Evolutionary conservation across 495 filamentous ascomycete species (phyloP), one percentile per base, ranked within the genome.

Genomic region (Bathelium albidoporum): DNA sequence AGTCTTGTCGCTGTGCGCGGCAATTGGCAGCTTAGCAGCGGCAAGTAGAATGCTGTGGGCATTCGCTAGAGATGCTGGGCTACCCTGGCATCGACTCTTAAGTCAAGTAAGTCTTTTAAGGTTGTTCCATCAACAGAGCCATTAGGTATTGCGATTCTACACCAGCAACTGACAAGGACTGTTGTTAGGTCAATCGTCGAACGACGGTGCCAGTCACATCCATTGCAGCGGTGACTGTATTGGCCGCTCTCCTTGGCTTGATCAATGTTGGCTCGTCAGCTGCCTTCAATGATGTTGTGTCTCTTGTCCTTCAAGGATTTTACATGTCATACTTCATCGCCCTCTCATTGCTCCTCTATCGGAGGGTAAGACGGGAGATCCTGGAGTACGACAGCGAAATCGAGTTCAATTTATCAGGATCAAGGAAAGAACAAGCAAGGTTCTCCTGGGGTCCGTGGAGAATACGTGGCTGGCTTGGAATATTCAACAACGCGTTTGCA

Each of bases 1-100:
- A 22, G 53, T 64, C 59, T 62, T 75, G 10, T 69, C 70, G 58
- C 73, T 73, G 58, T 64, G 75, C 10, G 71, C 73, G 28, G 65
- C 72, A 1, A 73, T 74, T 58, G 72, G 72, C 24, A 71, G 73
- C n/a, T 70, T 73, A 24, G 74, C 77, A n/a, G 75, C 74, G 1
- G 72, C 74, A 12, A 79, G 77, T 0, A 73, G 77, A 24, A 70
- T 80, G 31, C 76, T 74, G 11, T 80, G 78, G 78, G 72, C 74
- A 2, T 79, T 80, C 53, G 77, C 68, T 11, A 41, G 68, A 14
- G 68, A 70, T 22, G 41, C 55, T 3, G 68, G 68, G 16, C 16
- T 68, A 2, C 65, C 65, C 44, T 67, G 58, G 75, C 22, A 71
- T 76, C 55, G 77, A 79, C 62, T 59, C 29, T 16, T 66, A n/a